These are phyloP conservation scores for Niveomyces coronatus DNA, from an alignment of 2,329 filamentous ascomycete genomes.

Conservation along the genomic window DNA sequence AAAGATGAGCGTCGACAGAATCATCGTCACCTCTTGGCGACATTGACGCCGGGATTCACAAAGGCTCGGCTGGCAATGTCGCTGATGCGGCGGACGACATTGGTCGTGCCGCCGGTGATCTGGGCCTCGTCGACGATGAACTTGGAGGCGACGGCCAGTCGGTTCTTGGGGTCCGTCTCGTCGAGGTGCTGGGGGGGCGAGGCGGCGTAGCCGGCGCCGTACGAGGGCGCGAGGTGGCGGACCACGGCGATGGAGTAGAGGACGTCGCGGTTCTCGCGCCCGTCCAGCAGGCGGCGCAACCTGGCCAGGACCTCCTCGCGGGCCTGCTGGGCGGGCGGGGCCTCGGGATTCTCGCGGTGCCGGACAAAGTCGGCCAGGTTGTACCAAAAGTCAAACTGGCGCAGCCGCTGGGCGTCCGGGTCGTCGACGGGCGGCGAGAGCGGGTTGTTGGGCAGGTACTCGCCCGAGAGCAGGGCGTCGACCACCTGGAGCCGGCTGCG, in stretches of 20 bases:
- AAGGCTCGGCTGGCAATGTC: constrained; percentile 55
- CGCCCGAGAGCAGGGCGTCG: constrained; percentile 66
- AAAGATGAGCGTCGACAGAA: constrained; percentile 1
- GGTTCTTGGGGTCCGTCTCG: constrained; percentile 56
- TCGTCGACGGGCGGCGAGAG: constrained; percentile 39
- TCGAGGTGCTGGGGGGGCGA: constrained; percentile 49
- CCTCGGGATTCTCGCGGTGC: constrained; percentile 45
- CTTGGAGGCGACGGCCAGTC: constrained; percentile 57
- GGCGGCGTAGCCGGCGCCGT: constrained; percentile 46
- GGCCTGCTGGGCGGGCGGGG: constrained; percentile 31
- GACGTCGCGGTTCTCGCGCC: constrained; percentile 78
- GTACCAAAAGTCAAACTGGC: constrained; percentile 76
- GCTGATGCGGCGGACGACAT: constrained; percentile 60
- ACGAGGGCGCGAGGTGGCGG: constrained; percentile 60
- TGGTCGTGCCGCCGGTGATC: constrained; percentile 58
- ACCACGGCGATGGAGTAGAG: constrained; percentile 81
- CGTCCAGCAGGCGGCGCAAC: constrained; percentile 63
- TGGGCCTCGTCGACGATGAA: constrained; percentile 57
- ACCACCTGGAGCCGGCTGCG: constrained; percentile 64
- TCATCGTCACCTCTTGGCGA: constrained; percentile 22
- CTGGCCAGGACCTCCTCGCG: constrained; percentile 56
- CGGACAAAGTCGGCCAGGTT: constrained; percentile 57
- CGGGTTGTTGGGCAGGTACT: constrained; percentile 49
- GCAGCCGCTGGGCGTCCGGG: constrained; percentile 42
- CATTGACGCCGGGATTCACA: constrained; percentile 41